Base-by-base conservation (phyloP, 1,139 yeast species). In the Kazachstania sp. region DNA sequence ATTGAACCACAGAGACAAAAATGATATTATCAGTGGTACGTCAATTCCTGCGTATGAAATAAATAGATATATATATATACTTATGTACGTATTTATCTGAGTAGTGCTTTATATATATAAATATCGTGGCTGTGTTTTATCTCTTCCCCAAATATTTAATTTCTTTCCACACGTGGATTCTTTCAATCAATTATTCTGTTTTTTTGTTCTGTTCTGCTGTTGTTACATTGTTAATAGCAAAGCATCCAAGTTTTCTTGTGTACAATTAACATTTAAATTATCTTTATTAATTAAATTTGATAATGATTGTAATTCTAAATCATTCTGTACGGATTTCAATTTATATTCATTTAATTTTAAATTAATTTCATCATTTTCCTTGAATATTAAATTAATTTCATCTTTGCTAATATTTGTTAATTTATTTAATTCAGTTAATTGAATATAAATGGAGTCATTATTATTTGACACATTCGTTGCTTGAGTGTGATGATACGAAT, bases 271-370 rank as follows among this genome's bases (percentile, higher is more conserved):
- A 39, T 59, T 59, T 44, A 61, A 45, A 5, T 57, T 50, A 43
- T 61, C 65, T 40, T 56, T 55, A 41, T 57, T 63, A 28, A 55
- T 55, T 41, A 59, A 64, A 5, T 58, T 57, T 16, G 53, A 52
- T 45, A 58, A 37, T 9, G 58, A 46, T 6, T 53, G 55, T 39
- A 54, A 49, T 39, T 61, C 65, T 16, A 56, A 45, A 46, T 58
- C 61, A 12, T 49, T 53, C 39, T 54, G 54, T 13, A 58, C 46
- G 19, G 54, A 42, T 19, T 47, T 49, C 11, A 57, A 46, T 30
- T 54, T 51, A 31, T 48, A 51, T 8, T 54, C 56, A 34, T 57
- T 52, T 32, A 60, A 45, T 34, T 49, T 46, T 9, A 42, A 40
- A 37, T 60, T 63, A 19, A 61, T 47, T 11, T 32, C 37, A 36